phyloP scores from a whole-genome alignment of 2,329 filamentous ascomycete genomes.

The Curvularia eragrostidis region DNA sequence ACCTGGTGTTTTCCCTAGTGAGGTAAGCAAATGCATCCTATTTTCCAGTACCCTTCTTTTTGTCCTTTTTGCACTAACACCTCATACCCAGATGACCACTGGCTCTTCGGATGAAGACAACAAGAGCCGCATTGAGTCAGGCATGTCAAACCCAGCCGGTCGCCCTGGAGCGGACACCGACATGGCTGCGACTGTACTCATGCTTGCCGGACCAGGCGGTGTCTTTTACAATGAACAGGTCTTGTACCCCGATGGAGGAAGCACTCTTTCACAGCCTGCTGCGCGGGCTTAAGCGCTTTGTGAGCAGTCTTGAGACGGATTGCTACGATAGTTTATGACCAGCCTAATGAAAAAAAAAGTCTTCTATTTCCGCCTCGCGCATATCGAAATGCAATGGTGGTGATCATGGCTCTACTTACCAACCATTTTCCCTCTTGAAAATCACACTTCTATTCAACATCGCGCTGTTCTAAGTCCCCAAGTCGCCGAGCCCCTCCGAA shows the following conservation, averaged over 20 bases:
- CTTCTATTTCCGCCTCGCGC: not conserved
- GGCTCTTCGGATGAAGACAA: conserved; percentile 55
- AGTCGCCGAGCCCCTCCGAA: conserved; percentile 14
- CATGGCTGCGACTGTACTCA: conserved; percentile 50
- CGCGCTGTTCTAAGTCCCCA: too few species aligned
- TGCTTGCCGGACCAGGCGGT: conserved; percentile 59
- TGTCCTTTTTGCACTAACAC: conserved; percentile 1
- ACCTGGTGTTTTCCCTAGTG: conserved; percentile 53
- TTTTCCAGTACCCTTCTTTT: not conserved
- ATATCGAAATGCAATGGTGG: not conserved
- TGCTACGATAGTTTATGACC: not conserved
- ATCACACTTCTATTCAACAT: not conserved
- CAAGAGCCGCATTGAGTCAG: conserved; percentile 54
- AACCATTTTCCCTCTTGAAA: not conserved
- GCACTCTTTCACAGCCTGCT: conserved; percentile 20
- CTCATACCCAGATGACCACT: conserved; percentile 55
- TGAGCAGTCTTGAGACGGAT: conserved; percentile 34
- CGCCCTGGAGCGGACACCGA: conserved; percentile 51
- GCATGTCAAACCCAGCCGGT: conserved; percentile 55
- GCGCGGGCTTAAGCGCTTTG: conserved; percentile 54
- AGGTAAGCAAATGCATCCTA: conserved; percentile 24
- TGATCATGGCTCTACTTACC: not conserved
- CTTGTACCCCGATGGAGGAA: conserved; percentile 58
- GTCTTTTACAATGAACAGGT: conserved; percentile 63
- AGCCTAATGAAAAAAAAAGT: not conserved